Evolutionary conservation across 2,329 filamentous ascomycete species (phyloP).

Genomic region (Claviceps fusiformis): DNA sequence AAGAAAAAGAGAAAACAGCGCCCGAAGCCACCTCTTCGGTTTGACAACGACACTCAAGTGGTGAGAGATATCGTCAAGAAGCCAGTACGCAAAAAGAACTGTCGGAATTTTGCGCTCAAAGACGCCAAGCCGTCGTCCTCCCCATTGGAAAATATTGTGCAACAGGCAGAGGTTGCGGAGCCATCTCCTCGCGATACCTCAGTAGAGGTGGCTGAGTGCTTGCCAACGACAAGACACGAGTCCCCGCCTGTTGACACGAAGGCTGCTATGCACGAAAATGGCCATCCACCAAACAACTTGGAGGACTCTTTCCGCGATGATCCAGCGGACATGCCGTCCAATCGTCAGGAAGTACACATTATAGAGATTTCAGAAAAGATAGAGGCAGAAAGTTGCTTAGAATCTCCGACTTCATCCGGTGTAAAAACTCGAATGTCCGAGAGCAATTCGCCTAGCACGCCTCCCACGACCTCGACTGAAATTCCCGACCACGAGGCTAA

Average conservation of each 20-base stretch:
- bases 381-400: background rate
- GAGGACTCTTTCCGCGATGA: background rate
- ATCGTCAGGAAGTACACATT: background rate
- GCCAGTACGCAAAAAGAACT: conserved; percentile 1
- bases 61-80: conserved; percentile 8
- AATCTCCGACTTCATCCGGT: background rate
- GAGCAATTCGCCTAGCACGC: background rate
- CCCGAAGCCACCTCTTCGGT: conserved; percentile 20
- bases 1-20: conserved; percentile 18
- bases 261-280: background rate
- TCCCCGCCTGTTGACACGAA: background rate
- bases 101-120: background rate
- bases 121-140: background rate
- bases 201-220: background rate
- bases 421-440: background rate
- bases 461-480: background rate
- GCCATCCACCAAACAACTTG: background rate
- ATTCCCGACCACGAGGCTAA: background rate
- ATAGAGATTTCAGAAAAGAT: background rate
- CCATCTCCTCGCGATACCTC: background rate
- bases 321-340: background rate
- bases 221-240: background rate
- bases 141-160: background rate
- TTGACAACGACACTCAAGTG: conserved; percentile 18
- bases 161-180: background rate